phyloP scores from a whole-genome alignment of 106 monocot species.

The Phalaenopsis equestris region DNA sequence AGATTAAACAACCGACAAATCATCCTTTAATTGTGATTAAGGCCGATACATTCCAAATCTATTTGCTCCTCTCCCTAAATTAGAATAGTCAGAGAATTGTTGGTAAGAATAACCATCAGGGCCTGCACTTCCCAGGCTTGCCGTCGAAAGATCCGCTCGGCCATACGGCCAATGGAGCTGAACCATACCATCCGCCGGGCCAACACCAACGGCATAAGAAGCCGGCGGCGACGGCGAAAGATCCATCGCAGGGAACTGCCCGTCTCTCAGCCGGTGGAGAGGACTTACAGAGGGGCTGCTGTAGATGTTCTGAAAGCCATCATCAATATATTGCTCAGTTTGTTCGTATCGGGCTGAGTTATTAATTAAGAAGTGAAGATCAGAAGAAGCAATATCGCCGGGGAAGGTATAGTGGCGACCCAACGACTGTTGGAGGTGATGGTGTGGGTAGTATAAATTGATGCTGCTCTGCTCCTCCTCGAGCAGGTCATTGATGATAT shows the following conservation, averaged over 20 bases:
- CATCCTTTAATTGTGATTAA: not conserved
- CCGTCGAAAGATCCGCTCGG: conserved; percentile 22
- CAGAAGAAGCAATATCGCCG: conserved; percentile 1
- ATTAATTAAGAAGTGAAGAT: conserved; percentile 15
- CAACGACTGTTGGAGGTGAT: conserved; percentile 6
- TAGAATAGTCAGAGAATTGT: conserved; percentile 25
- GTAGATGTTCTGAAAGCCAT: conserved; percentile 22
- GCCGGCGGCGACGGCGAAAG: conserved; percentile 4
- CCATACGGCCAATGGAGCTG: conserved; percentile 39
- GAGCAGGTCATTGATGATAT: conserved; percentile 87
- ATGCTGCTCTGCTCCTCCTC: conserved; percentile 55
- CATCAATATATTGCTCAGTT: conserved; percentile 33
- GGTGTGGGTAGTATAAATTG: not conserved
- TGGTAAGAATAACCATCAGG: conserved; percentile 28
- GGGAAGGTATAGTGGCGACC: conserved; percentile 49
- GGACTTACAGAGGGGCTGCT: conserved; percentile 14
- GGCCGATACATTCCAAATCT: conserved; percentile 50
- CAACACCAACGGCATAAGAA: conserved; percentile 25
- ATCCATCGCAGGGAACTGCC: conserved; percentile 18
- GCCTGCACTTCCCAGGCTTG: conserved; percentile 22
- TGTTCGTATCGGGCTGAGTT: conserved; percentile 20
- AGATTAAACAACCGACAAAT: not conserved
- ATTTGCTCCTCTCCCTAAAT: conserved; percentile 20
- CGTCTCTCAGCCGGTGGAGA: conserved; percentile 12
- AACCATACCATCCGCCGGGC: conserved; percentile 35